Evolutionary conservation across 106 monocot species (phyloP).

Genomic region (Agapanthus africanus): DNA sequence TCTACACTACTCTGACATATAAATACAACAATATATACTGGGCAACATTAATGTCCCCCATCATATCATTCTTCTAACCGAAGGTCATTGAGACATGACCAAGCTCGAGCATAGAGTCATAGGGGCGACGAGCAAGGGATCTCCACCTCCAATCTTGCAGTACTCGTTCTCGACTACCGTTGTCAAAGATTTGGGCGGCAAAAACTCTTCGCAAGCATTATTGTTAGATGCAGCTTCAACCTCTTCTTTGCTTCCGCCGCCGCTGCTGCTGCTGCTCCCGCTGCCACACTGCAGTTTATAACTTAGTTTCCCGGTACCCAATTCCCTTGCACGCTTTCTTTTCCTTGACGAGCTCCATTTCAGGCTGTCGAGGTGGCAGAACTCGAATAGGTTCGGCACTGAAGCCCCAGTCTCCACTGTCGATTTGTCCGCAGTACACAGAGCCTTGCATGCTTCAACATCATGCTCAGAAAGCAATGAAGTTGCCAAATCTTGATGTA

Average conservation of each 20-base stretch:
- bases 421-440: neutral
- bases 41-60: too few relatives aligned
- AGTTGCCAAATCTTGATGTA: neutral
- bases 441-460: neutral
- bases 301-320: neutral
- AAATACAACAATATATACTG: too few relatives aligned
- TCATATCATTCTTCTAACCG: too few relatives aligned
- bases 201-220: conserved; percentile 2
- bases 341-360: conserved; percentile 18
- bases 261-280: neutral
- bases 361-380: conserved; percentile 10
- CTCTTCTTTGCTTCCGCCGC: neutral
- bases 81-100: conserved; percentile 21
- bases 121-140: conserved; percentile 8
- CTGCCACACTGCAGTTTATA: neutral
- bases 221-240: neutral
- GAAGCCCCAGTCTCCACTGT: neutral
- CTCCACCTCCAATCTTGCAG: conserved; percentile 13
- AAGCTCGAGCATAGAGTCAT: conserved; percentile 11
- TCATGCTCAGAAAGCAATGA: conserved; percentile 3
- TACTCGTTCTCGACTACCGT: neutral
- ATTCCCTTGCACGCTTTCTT: conserved; percentile 4
- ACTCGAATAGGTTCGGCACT: neutral
- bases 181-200: conserved; percentile 15
- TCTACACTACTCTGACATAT: too few relatives aligned